Evolutionary conservation across 2,329 filamentous ascomycete genomes (phyloP).

Genomic region (Sarocladium brachiariae): DNA sequence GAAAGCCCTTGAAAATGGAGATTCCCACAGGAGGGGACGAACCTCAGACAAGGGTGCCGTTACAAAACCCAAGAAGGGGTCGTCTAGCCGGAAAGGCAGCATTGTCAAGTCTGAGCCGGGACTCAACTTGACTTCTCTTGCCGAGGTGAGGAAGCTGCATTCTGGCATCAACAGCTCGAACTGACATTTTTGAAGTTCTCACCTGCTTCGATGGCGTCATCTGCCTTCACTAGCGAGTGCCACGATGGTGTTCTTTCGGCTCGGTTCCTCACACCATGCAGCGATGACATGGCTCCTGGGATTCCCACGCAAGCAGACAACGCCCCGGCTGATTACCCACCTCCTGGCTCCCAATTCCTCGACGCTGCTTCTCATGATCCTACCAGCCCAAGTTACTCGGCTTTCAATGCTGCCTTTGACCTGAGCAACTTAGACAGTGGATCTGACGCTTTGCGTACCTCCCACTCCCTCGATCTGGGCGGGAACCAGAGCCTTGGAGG

Average conservation of each 20-base stretch:
- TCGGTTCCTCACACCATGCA: slow-evolving; percentile 47
- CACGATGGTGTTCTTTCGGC: slow-evolving; percentile 26
- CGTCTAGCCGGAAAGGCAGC: slow-evolving; percentile 26
- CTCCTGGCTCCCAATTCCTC: slow-evolving; percentile 8
- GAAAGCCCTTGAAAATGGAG: slow-evolving; percentile 1
- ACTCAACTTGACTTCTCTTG: slow-evolving; percentile 21
- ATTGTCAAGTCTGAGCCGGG: slow-evolving; percentile 34
- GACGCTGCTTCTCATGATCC: slow-evolving; percentile 6
- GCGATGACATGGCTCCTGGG: slow-evolving; percentile 36
- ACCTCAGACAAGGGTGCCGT: slow-evolving; percentile 35
- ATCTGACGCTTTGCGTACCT: slow-evolving; percentile 13
- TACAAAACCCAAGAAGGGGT: slow-evolving; percentile 37
- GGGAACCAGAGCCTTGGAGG: slow-evolving; percentile 9
- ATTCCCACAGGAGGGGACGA: slow-evolving; percentile 31
- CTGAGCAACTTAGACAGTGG: slow-evolving; percentile 28
- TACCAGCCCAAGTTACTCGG: slow-evolving; percentile 25
- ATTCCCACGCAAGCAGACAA: slow-evolving; percentile 9
- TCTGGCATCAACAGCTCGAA: slow-evolving; percentile 14
- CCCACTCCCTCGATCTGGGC: slow-evolving; percentile 3
- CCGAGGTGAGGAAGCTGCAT: slow-evolving; percentile 18
- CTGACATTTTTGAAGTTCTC: slow-evolving; percentile 27
- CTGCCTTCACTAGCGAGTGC: slow-evolving; percentile 27
- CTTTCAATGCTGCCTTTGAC: slow-evolving; percentile 35
- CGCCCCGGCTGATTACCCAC: background rate
- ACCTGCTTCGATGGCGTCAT: slow-evolving; percentile 29